These are phyloP conservation scores for Cordyceps cicadae DNA, from an alignment of 2,329 filamentous ascomycete species.

Conservation along the genomic window DNA sequence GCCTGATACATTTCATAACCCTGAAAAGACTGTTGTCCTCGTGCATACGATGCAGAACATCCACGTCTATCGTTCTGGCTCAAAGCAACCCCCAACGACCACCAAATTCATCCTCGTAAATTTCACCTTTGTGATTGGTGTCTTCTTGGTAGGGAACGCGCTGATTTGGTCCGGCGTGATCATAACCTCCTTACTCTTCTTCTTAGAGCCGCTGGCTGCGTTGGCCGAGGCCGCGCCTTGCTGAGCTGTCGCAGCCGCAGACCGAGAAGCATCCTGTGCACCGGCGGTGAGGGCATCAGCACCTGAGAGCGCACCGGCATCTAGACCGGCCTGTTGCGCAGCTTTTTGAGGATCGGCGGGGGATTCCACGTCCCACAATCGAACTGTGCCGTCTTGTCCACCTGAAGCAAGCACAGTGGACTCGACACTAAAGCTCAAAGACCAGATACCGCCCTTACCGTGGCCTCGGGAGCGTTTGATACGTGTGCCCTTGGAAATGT, in stretches of 20 bases:
- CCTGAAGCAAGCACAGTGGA: conserved; percentile 84
- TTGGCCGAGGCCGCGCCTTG: conserved; percentile 22
- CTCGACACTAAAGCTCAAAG: conserved; percentile 86
- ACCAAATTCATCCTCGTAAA: conserved; percentile 96
- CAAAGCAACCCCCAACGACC: conserved; percentile 69
- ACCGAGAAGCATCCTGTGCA: conserved; percentile 4
- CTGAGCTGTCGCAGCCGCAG: conserved; percentile 14
- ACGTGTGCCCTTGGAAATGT: conserved; percentile 73
- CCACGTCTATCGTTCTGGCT: conserved; percentile 40
- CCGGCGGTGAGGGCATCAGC: conserved; percentile 25
- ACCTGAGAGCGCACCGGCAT: conserved; percentile 32
- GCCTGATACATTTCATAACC: background rate
- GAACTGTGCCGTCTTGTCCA: conserved; percentile 84
- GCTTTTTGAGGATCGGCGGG: conserved; percentile 57
- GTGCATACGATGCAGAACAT: background rate
- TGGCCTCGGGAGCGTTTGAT: conserved; percentile 93
- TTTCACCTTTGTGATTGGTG: conserved; percentile 82
- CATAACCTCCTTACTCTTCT: conserved; percentile 82
- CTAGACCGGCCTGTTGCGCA: conserved; percentile 35
- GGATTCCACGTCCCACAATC: conserved; percentile 83
- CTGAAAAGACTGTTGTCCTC: background rate
- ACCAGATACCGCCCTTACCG: conserved; percentile 88
- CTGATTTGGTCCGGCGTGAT: conserved; percentile 90
- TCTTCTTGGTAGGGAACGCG: conserved; percentile 93
- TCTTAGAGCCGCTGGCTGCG: conserved; percentile 42